phyloP scores from a whole-genome alignment of 176 grass and related monocot genomes.

The Hyparrhenia diplandra region DNA sequence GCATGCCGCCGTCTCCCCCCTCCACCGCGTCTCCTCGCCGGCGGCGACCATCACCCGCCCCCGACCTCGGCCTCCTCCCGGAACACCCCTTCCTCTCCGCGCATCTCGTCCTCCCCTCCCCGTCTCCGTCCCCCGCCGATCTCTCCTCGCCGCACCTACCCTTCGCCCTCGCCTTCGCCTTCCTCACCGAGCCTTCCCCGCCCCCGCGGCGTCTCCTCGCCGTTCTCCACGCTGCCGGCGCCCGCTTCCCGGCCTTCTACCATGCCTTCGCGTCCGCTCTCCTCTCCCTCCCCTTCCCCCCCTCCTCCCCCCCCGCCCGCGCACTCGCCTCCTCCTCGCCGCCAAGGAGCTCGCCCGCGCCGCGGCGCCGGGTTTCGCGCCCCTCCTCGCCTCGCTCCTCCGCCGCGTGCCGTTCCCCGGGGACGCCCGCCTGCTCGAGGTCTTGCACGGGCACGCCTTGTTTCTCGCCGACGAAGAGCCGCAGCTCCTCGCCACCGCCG shows the following conservation, averaged over 20 bases:
- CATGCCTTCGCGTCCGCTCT: conserved; percentile 51
- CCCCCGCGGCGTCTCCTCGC: conserved; percentile 28
- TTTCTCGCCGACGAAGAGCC: conserved; percentile 40
- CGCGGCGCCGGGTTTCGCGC: conserved; percentile 33
- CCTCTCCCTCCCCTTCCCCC: conserved; percentile 47
- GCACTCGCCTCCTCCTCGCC: conserved; percentile 51
- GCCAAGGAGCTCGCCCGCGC: conserved; percentile 46
- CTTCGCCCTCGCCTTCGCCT: conserved; percentile 53
- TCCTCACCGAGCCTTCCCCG: conserved; percentile 46
- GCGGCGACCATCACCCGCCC: conserved; percentile 30
- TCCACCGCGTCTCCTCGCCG: conserved; percentile 29
- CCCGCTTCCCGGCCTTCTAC: conserved; percentile 52
- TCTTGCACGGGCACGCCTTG: background rate
- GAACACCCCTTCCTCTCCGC: conserved; percentile 43
- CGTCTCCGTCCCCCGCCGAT: conserved; percentile 30
- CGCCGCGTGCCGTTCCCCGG: conserved; percentile 40
- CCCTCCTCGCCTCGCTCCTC: conserved; percentile 48
- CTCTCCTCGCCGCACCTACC: conserved; percentile 60
- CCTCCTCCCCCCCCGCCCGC: conserved; percentile 43
- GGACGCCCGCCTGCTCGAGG: conserved; percentile 22
- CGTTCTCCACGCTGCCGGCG: conserved; percentile 58
- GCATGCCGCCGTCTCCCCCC: background rate
- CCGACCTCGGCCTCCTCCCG: conserved; percentile 13
- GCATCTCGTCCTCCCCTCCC: conserved; percentile 55
- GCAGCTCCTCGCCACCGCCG: conserved; percentile 35